These are phyloP conservation scores for Mucor irregularis DNA, from an alignment of 371 early-diverging fungal species.

Conservation along the genomic window DNA sequence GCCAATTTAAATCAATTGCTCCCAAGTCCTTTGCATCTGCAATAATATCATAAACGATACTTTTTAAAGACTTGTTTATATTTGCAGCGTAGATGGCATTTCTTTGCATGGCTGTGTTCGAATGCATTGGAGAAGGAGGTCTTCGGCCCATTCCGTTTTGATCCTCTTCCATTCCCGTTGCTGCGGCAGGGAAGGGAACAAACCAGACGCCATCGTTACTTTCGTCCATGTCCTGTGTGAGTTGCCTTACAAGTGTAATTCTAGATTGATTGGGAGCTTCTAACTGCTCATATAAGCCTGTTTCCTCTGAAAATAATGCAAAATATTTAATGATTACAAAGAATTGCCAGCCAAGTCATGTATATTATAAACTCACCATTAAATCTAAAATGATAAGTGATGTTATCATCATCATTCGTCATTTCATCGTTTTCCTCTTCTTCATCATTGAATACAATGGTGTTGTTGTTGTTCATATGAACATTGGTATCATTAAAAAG, in stretches of 20 bases:
- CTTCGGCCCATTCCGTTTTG: conserved; percentile 1
- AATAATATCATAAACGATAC: conserved; percentile 30
- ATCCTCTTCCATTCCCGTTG: not conserved
- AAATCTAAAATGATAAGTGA: conserved; percentile 7
- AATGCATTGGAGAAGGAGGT: conserved; percentile 19
- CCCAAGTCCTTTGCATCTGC: conserved; percentile 36
- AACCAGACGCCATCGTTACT: conserved; percentile 12
- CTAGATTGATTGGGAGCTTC: not conserved
- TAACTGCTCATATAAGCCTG: conserved; percentile 11
- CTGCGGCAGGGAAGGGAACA: conserved; percentile 4
- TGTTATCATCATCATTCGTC: not conserved
- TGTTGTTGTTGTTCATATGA: too few species aligned
- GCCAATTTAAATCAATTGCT: conserved; percentile 34
- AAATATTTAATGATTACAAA: not conserved
- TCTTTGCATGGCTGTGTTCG: not conserved
- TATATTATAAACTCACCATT: conserved; percentile 17
- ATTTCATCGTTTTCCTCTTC: conserved; percentile 10
- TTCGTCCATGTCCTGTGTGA: conserved; percentile 8
- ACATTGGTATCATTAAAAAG: not conserved
- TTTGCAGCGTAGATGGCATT: not conserved
- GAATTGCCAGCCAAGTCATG: too few species aligned
- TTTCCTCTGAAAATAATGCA: not conserved
- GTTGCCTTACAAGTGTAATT: not conserved
- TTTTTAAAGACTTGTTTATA: conserved; percentile 17
- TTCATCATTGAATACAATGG: not conserved